Base-by-base conservation (phyloP, 164 flowering plant species). In the Houttuynia cordata region DNA sequence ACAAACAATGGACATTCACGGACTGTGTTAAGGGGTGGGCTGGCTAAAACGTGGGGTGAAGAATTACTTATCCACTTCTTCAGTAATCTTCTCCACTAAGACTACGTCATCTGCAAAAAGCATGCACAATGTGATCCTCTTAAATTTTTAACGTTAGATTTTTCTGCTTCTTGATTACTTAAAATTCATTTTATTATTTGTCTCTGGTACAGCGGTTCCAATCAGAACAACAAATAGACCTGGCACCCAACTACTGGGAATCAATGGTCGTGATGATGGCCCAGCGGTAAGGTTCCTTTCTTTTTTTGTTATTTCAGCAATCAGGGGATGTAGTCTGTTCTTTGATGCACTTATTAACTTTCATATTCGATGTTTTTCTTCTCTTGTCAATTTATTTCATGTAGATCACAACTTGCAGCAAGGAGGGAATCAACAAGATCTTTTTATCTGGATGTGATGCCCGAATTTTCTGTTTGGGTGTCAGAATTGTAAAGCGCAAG, bases 181-280 rank as follows among this genome's bases (percentile, higher is more conserved):
- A 13, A 41, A 8, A 13, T 41, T 41, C 13, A 0, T 8, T 13
- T 41, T n/a, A n/a, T 8, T 41, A 41, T 7, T 45, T 12, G 5
- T 34, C 30, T 54, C 19, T 24, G 15, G 24, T 30, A 50, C 73
- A 94, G 99, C 87, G 73, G 67, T 81, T 58, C 74, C 86, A 15
- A 79, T 91, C 63, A 86, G 99, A 59, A 88, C 85, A 17, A 81
- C 82, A 41, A 88, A 83, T 78, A 83, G 99, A 70, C 99, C 99
- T 64, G 95, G 93, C 20, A 75, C 93, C 24, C 99, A 94, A 62
- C 65, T 87, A 64, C 72, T 94, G 45, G 99, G 99, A 49, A 82
- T 87, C 63, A 88, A 87, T 81, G 97, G 99, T 47, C 97, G 97
- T 70, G 97, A 94, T 81, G 99, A 91, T 81, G 99, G 99, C 56